Evolutionary conservation across 1,284 basidiomycete genomes (phyloP).

Genomic region (Stygiomarasmius scandens): DNA sequence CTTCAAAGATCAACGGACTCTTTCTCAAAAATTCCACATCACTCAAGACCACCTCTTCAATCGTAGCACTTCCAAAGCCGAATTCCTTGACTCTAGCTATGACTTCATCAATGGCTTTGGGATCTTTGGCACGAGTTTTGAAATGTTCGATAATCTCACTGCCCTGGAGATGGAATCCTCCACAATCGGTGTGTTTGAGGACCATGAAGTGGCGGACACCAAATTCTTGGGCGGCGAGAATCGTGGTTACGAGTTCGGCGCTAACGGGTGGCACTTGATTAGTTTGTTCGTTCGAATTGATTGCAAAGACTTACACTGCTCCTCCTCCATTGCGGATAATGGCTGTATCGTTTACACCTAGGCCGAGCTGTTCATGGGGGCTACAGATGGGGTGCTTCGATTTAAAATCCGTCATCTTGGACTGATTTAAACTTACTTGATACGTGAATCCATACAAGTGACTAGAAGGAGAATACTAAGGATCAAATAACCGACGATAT

Average conservation of each 20-base stretch:
- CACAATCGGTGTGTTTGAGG: conserved; percentile 9
- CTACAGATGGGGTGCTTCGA: neutral
- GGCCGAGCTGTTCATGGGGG: neutral
- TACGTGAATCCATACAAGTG: conserved; percentile 10
- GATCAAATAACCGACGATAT: neutral
- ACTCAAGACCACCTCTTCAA: conserved; percentile 56
- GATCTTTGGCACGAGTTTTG: neutral
- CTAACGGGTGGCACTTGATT: neutral
- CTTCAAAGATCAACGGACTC: conserved; percentile 56
- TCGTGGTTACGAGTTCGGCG: neutral
- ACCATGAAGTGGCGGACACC: conserved; percentile 4
- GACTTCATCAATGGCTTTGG: neutral
- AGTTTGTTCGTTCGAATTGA: neutral
- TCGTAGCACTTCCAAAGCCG: neutral
- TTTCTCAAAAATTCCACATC: conserved; percentile 60
- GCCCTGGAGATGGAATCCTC: neutral
- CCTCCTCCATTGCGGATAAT: neutral
- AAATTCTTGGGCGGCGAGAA: neutral
- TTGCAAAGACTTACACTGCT: neutral
- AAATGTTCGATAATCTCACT: neutral
- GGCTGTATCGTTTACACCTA: neutral
- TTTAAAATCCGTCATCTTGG: neutral
- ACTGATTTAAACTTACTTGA: conserved; percentile 1
- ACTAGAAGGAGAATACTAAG: neutral
- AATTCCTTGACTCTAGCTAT: neutral